Percentiles rank a stretch among this genome's conserved stretches.
Conservation (phyloP, 176 grass and related monocot species). For the sorghum (Sorghum bicolor) region DNA sequence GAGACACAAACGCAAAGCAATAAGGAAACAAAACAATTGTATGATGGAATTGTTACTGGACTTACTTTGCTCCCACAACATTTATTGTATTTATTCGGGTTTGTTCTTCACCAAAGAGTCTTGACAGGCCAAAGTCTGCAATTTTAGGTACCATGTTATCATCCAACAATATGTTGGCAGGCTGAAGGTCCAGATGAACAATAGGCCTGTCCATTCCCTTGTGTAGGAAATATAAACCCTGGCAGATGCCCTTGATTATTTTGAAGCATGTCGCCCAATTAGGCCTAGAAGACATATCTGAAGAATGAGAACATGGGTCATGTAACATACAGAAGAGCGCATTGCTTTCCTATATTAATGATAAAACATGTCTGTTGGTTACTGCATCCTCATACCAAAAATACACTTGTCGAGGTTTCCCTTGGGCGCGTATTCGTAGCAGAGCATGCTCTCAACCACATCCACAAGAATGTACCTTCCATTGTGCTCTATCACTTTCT, state of each 20-base stretch:
- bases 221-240: constrained; percentile 4
- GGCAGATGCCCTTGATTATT: background rate
- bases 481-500: background rate
- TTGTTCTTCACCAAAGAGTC: constrained; percentile 8
- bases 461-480: background rate
- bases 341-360: background rate
- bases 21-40: background rate
- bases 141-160: constrained; percentile 16
- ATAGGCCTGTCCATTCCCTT: background rate
- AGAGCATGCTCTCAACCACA: background rate
- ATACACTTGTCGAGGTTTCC: background rate
- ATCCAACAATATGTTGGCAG: constrained; percentile 8
- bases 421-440: background rate
- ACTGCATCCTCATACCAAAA: background rate
- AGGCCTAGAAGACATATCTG: background rate
- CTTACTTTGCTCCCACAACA: constrained; percentile 11
- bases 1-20: background rate
- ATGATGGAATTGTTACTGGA: background rate
- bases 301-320: background rate
- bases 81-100: constrained; percentile 7
- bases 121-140: background rate
- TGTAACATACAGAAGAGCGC: background rate
- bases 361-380: background rate
- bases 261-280: background rate
- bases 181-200: constrained; percentile 15